phyloP scores from a whole-genome alignment of 805 yeast species.

The Ogataea dorogensis region DNA sequence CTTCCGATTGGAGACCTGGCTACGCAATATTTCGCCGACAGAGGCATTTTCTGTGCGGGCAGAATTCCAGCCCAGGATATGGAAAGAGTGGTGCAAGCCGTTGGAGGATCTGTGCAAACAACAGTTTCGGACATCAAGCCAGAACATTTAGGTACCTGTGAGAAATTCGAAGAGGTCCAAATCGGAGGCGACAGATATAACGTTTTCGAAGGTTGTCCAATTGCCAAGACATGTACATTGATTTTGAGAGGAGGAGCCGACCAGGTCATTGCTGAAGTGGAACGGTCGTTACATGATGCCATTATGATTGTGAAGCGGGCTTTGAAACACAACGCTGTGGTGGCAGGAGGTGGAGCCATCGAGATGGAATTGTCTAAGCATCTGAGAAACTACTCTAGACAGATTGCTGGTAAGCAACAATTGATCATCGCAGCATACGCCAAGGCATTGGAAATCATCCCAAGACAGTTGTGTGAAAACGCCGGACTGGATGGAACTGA shows the following conservation, averaged over 20 bases:
- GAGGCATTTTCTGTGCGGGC: conserved; percentile 96
- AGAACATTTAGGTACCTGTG: conserved; percentile 83
- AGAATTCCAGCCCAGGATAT: conserved; percentile 86
- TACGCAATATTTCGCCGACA: conserved; percentile 97
- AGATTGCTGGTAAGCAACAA: conserved; percentile 95
- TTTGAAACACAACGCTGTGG: conserved; percentile 78
- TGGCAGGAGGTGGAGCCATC: conserved; percentile 99
- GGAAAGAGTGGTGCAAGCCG: conserved; percentile 90
- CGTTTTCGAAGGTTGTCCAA: conserved; percentile 87
- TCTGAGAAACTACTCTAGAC: conserved; percentile 80
- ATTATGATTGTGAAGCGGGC: conserved; percentile 98
- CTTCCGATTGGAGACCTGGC: conserved; percentile 98
- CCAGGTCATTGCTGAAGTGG: conserved; percentile 98
- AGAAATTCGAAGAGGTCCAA: conserved; percentile 84
- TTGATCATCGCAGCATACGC: conserved; percentile 90
- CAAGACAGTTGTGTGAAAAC: conserved; percentile 96
- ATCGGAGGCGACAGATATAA: conserved; percentile 96
- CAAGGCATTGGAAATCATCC: conserved; percentile 90
- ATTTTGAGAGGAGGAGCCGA: conserved; percentile 97
- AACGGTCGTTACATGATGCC: conserved; percentile 96
- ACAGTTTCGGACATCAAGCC: conserved; percentile 68
- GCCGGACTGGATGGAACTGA: conserved; percentile 99
- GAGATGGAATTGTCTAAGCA: conserved; percentile 95
- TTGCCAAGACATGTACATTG: conserved; percentile 90
- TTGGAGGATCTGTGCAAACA: conserved; percentile 87